Evolutionary conservation across 2,329 filamentous ascomycete species (phyloP).

Genomic region (Botryotinia globosa): DNA sequence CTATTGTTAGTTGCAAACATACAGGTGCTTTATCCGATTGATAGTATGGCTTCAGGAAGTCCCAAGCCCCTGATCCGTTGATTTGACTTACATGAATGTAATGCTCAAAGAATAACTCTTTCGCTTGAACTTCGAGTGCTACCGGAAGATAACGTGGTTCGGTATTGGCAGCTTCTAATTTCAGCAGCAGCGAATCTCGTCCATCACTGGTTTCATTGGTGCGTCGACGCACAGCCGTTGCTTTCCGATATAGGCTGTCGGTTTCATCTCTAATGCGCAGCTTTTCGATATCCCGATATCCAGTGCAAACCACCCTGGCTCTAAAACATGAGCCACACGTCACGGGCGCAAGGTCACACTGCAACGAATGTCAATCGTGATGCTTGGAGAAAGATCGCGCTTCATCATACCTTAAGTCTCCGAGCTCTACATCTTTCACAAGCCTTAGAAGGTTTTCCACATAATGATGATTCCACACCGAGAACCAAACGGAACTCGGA

Average conservation of each 20-base stretch:
- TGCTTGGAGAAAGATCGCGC: not conserved
- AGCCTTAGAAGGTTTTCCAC: conserved; percentile 26
- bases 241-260: conserved; percentile 8
- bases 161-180: not conserved
- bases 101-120: conserved; percentile 19
- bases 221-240: not conserved
- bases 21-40: not conserved
- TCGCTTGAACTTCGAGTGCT: conserved; percentile 21
- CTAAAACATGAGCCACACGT: conserved; percentile 21
- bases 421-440: conserved; percentile 27
- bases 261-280: conserved; percentile 24
- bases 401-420: conserved; percentile 23
- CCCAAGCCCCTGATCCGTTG: conserved; percentile 2
- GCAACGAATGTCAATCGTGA: not conserved
- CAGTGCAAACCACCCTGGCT: conserved; percentile 19
- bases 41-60: conserved; percentile 17
- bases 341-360: conserved; percentile 26
- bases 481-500: not conserved
- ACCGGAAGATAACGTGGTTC: conserved; percentile 6
- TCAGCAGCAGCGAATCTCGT: not conserved
- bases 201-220: not conserved
- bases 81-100: conserved; percentile 17
- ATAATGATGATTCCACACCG: not conserved
- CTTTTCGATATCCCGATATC: conserved; percentile 21
- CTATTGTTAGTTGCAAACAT: conserved; percentile 10